Conservation (phyloP, 495 filamentous ascomycete genomes). For the Apiosordaria backusii region DNA sequence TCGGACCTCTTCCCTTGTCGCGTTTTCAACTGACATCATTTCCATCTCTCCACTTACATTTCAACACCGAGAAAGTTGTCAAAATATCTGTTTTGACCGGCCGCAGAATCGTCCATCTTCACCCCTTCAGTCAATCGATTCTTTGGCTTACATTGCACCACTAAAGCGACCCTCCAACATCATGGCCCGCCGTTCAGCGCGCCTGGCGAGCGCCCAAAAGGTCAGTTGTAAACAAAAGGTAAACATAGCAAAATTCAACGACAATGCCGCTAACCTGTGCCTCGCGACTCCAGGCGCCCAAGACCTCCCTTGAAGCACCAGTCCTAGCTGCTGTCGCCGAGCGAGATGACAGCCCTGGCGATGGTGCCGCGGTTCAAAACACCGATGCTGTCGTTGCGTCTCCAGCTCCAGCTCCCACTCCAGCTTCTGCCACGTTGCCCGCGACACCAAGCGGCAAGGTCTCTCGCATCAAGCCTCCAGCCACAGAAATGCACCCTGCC, state of each 20-base stretch:
- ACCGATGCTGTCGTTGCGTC: constrained; percentile 42
- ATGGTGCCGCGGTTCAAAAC: constrained; percentile 16
- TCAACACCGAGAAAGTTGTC: constrained; percentile 23
- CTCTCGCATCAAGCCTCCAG: constrained; percentile 53
- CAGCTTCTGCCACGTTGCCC: constrained; percentile 30
- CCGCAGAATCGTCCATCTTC: neutral
- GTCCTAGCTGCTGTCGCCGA: constrained; percentile 46
- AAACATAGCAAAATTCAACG: constrained; percentile 5
- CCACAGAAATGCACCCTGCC: constrained; percentile 75
- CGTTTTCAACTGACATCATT: constrained; percentile 28
- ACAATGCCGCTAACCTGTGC: constrained; percentile 12
- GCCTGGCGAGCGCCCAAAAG: constrained; percentile 43
- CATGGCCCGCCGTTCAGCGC: constrained; percentile 49
- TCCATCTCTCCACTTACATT: constrained; percentile 18
- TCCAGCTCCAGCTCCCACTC: constrained; percentile 34
- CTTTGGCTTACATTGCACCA: too few species aligned
- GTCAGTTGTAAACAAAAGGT: constrained; percentile 32
- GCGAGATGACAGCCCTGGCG: constrained; percentile 31
- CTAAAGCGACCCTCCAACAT: constrained; percentile 12
- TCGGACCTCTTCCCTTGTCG: constrained; percentile 14
- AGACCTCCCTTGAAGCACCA: constrained; percentile 20
- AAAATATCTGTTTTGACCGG: neutral
- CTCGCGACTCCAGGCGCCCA: constrained; percentile 16
- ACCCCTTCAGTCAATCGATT: neutral
- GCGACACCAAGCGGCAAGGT: constrained; percentile 21